A percentile compares a stretch with the other conserved stretches of the same genome.
These are phyloP conservation scores for Rhodomyrtus tomentosa DNA, from an alignment of 345 rosid genomes.

Conservation along the genomic window DNA sequence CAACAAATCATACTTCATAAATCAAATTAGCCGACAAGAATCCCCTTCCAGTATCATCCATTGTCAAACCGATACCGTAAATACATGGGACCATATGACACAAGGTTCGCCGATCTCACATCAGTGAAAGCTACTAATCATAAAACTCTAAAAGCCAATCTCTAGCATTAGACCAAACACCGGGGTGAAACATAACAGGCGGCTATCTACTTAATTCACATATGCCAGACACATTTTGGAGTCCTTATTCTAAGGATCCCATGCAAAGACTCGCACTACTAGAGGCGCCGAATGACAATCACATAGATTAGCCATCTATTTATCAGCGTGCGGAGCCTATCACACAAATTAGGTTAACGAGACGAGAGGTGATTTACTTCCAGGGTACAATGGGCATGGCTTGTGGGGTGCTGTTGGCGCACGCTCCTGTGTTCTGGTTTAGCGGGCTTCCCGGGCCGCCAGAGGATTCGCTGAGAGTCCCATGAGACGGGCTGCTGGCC, in stretches of 20 bases:
- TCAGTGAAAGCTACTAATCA: not conserved
- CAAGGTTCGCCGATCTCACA: not conserved
- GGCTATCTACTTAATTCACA: not conserved
- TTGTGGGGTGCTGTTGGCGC: constrained; percentile 23
- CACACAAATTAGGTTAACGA: not conserved
- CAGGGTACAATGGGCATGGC: constrained; percentile 21
- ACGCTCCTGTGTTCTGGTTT: constrained; percentile 30
- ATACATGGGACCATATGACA: not conserved
- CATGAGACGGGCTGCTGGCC: constrained; percentile 41
- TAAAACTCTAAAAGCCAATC: not conserved
- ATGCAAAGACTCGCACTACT: not conserved
- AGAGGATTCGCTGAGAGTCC: constrained; percentile 43
- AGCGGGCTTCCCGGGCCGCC: constrained; percentile 44
- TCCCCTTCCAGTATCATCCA: not conserved
- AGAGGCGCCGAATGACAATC: not conserved
- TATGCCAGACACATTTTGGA: not conserved
- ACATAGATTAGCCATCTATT: not conserved
- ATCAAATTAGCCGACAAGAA: not conserved
- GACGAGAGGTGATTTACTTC: constrained; percentile 13
- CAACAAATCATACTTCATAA: not conserved
- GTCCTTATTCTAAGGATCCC: not conserved
- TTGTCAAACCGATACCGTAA: not conserved
- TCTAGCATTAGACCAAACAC: not conserved
- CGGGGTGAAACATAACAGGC: not conserved
- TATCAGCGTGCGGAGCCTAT: not conserved